Evolutionary conservation across 495 filamentous ascomycete genomes (phyloP).

Genomic region (Aspergillus panamensis): DNA sequence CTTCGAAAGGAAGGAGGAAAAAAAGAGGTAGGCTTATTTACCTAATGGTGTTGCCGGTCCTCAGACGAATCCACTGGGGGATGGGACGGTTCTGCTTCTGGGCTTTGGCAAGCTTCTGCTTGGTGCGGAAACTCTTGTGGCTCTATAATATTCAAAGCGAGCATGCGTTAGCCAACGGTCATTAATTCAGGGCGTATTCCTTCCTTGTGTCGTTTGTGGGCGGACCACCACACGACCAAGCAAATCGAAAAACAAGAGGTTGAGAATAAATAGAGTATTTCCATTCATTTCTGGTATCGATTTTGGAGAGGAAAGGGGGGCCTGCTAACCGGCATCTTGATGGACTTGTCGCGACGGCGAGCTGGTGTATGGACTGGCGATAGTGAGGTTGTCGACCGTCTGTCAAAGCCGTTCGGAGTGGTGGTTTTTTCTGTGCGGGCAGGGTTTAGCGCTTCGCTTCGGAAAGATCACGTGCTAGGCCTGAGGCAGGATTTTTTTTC

Average conservation of each 20-base stretch:
- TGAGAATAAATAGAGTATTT: too few relatives aligned
- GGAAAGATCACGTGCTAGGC: conserved; percentile 39
- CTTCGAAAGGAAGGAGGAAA: neutral
- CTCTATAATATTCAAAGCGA: conserved; percentile 53
- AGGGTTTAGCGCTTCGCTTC: conserved; percentile 48
- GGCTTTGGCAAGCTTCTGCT: conserved; percentile 99
- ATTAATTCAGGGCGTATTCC: neutral
- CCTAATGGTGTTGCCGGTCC: conserved; percentile 98
- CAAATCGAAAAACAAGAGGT: too few relatives aligned
- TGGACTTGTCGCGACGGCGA: conserved; percentile 52
- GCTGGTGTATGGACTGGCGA: conserved; percentile 41
- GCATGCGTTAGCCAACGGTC: conserved; percentile 21
- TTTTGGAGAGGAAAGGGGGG: conserved; percentile 2
- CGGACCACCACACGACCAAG: too few relatives aligned
- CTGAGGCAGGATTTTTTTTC: conserved; percentile 21
- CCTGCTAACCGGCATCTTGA: conserved; percentile 82
- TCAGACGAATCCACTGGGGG: conserved; percentile 98
- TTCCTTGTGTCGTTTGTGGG: neutral
- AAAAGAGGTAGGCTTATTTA: conserved; percentile 47
- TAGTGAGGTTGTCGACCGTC: conserved; percentile 41
- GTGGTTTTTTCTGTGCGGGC: conserved; percentile 45
- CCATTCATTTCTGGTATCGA: neutral
- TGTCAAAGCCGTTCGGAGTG: conserved; percentile 25
- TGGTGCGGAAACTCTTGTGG: conserved; percentile 99
- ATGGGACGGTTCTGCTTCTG: conserved; percentile 99